Base-by-base conservation (phyloP, 495 filamentous ascomycete genomes). In the Melanomma pulvis-pyrius region DNA sequence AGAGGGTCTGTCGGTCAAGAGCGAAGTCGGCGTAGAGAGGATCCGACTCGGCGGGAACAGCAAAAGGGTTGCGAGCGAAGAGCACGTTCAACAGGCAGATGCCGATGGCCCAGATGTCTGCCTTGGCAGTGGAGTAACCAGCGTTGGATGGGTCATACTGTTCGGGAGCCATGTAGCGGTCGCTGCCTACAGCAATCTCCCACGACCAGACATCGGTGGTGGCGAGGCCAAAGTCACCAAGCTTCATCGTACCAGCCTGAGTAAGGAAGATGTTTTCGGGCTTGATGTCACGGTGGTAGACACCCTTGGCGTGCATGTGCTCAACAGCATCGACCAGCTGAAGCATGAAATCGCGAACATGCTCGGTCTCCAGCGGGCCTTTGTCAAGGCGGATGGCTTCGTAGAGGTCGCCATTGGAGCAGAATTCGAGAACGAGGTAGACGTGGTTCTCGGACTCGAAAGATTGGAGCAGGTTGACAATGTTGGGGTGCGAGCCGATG, bases 281-380 rank as follows among this genome's bases (percentile, higher is more conserved):
- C 81, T 98, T 98, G 85, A 98, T 97, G 77, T 98, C 94, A 62
- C 94, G 92, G 76, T 98, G 94, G 77, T 93, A 97, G 71, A 98
- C 83, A 64, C 91, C 92, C 74, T 92, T 92, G 67, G 83, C 79
- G 74, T 98, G 94, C 82, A 97, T 91, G 77, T 90, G 91, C 52
- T 92, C 88, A 57, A 98, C 88, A 46, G 96, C 92, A 74, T 89
- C 88, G 55, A 98, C 82, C 22, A 98, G 86, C 78, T 98, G 87
- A 50, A 97, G 81, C 96, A 98, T 98, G 82, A 97, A 96, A 39
- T 90, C 90, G 52, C 93, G 90, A 58, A 98, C 94, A 77, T 98
- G 92, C 71, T 97, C 91, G 32, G 94, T 98, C 79, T 97, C 90
- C 68, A 94, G 73, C 5, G 94, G 96, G 32, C 94, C 94, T 67